Base-by-base conservation (phyloP, 2,329 filamentous ascomycete species). In the Fusarium coicis region DNA sequence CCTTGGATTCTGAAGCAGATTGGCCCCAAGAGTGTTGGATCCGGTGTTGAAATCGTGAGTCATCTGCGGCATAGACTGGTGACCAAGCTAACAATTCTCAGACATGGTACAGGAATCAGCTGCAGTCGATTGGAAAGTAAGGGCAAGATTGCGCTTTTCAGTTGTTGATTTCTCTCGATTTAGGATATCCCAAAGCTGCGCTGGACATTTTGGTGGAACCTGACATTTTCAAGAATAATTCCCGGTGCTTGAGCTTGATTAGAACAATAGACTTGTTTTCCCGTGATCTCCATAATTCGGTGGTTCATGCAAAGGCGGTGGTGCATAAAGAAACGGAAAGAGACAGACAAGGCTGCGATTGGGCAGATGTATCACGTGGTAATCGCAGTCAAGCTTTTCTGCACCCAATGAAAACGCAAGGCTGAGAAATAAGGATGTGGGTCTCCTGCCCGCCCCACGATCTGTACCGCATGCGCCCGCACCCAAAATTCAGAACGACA, bases 31-130 rank as follows among this genome's bases (percentile, higher is more conserved):
- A 61, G 64, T 10, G 28, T 77, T 11, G 75, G 75, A 1, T 66
- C 75, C 3, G 75, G 75, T 0, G 63, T 74, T 16, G 75, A 77
- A 18, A 71, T 58, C 28, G 75, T 77, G 7, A 73, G 75, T 68
- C 6, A 0, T 1, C 0, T 1, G 1, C 7, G 1, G 2, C 5
- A 23, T 5, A 7, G 11, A 4, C 1, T 36, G 30, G 0, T 3
- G 10, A 3, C 0, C 16, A 9, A 0, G 16, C 68, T 74, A 54
- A 74, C 14, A 0, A 4, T 2, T 14, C 9, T 15, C 8, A 74
- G 72, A 37, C 49, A 7, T 74, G 72, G 72, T 74, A 74, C 37
- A 62, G 60, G 2, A 74, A 69, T 30, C 68, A 74, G 12, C 36
- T 74, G 40, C 72, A 69, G 23, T n/a, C 42, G 0, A 74, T 74